These are phyloP conservation scores for Puya raimondii DNA, from an alignment of 176 grass and related monocot genomes.

Conservation along the genomic window DNA sequence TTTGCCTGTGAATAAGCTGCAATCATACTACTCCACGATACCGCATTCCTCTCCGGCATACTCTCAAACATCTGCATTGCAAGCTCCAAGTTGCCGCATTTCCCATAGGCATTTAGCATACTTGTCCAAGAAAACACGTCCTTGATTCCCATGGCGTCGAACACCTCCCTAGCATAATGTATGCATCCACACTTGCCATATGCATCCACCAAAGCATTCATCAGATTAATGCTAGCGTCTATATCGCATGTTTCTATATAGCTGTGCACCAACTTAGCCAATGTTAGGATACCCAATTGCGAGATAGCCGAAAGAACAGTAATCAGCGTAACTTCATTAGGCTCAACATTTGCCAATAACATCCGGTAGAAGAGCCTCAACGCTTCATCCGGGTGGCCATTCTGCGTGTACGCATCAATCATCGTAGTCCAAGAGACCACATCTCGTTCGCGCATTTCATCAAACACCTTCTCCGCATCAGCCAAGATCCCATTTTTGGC, in stretches of 20 bases:
- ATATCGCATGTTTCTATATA: slow-evolving; percentile 19
- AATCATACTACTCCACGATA: slow-evolving; percentile 65
- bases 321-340: slow-evolving; percentile 39
- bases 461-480: slow-evolving; percentile 26
- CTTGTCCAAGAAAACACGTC: slow-evolving; percentile 64
- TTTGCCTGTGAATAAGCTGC: slow-evolving; percentile 42
- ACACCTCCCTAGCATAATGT: slow-evolving; percentile 40
- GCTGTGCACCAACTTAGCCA: slow-evolving; percentile 31
- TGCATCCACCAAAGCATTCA: slow-evolving; percentile 43
- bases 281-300: slow-evolving; percentile 27
- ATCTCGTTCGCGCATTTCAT: slow-evolving; percentile 38
- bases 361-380: slow-evolving; percentile 48
- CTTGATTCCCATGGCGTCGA: slow-evolving; percentile 32
- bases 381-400: slow-evolving; percentile 20
- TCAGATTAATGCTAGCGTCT: slow-evolving; percentile 17
- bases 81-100: slow-evolving; percentile 35
- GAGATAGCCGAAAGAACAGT: slow-evolving; percentile 28
- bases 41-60: slow-evolving; percentile 43
- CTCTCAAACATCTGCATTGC: slow-evolving; percentile 26
- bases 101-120: slow-evolving; percentile 47
- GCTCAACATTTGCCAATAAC: slow-evolving; percentile 18
- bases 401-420: slow-evolving; percentile 30
- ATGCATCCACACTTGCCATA: slow-evolving; percentile 47
- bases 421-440: slow-evolving; percentile 63
- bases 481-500: not conserved